A percentile compares a stretch with the other conserved stretches of the same genome.
phyloP scores from a whole-genome alignment of 345 rosid genomes.

The Luvunga scandens region DNA sequence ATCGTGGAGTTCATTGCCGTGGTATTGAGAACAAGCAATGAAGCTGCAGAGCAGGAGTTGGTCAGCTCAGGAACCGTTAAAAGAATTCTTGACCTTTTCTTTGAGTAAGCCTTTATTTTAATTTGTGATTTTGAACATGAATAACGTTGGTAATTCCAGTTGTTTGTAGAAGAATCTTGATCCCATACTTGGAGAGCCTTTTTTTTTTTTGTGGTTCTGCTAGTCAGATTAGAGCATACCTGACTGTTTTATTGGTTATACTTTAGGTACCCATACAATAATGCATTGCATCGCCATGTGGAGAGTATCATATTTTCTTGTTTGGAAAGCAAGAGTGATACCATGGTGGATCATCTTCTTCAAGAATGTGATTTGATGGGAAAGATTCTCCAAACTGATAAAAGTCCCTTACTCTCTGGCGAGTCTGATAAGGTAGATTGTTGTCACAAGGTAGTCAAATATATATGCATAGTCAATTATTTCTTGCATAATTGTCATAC shows the following conservation, averaged over 20 bases:
- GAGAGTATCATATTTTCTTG: slow-evolving; percentile 86
- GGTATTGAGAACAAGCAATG: slow-evolving; percentile 74
- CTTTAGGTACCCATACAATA: slow-evolving; percentile 92
- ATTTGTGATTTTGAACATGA: slow-evolving; percentile 13
- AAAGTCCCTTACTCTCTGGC: slow-evolving; percentile 54
- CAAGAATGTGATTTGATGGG: slow-evolving; percentile 75
- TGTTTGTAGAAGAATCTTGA: background rate
- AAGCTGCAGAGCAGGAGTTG: slow-evolving; percentile 79
- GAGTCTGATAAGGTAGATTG: slow-evolving; percentile 33
- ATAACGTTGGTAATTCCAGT: background rate
- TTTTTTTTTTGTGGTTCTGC: background rate
- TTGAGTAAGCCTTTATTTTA: slow-evolving; percentile 56
- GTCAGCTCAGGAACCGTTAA: slow-evolving; percentile 74
- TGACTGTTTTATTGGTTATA: slow-evolving; percentile 18
- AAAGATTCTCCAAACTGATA: slow-evolving; percentile 73
- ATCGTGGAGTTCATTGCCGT: slow-evolving; percentile 96
- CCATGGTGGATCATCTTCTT: slow-evolving; percentile 69
- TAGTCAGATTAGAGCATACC: slow-evolving; percentile 10
- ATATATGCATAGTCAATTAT: background rate
- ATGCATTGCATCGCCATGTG: slow-evolving; percentile 93
- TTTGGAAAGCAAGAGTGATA: slow-evolving; percentile 67
- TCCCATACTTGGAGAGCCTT: background rate
- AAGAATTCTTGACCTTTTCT: slow-evolving; percentile 76
- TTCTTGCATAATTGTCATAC: background rate
- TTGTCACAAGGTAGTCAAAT: slow-evolving; percentile 4